Evolutionary conservation across 306 rosid species (phyloP).

Genomic region (Quercus mongolica): DNA sequence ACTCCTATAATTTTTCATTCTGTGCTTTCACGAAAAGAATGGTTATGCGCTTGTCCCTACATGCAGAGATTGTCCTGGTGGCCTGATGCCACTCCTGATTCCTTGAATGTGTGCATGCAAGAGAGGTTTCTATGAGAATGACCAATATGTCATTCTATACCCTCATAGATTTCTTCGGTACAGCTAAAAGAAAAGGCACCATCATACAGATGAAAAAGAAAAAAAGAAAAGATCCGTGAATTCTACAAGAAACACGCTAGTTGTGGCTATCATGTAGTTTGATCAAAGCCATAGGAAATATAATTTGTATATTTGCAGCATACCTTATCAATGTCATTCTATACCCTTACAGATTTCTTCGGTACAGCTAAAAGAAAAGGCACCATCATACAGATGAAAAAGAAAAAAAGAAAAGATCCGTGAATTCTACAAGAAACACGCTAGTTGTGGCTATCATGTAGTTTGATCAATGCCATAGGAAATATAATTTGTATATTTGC

Average conservation of each 20-base stretch:
- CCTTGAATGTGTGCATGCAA: neutral
- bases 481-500: neutral
- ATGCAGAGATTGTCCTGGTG: neutral
- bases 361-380: neutral
- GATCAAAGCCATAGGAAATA: slow-evolving; percentile 2
- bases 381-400: neutral
- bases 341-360: neutral
- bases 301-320: slow-evolving; percentile 1
- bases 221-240: neutral
- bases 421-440: neutral
- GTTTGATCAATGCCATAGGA: neutral
- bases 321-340: slow-evolving; percentile 48
- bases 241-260: neutral
- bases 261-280: neutral
- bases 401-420: neutral
- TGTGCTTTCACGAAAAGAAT: neutral
- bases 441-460: neutral
- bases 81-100: neutral
- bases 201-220: neutral
- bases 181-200: neutral
- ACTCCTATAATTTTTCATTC: neutral
- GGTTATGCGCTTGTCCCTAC: neutral
- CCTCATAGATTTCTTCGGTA: neutral
- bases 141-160: neutral
- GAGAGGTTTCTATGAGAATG: neutral